Evolutionary conservation across 106 monocot genomes (phyloP), one percentile per base, ranked within the genome.

Genomic region (Apostasia shenzhenica): DNA sequence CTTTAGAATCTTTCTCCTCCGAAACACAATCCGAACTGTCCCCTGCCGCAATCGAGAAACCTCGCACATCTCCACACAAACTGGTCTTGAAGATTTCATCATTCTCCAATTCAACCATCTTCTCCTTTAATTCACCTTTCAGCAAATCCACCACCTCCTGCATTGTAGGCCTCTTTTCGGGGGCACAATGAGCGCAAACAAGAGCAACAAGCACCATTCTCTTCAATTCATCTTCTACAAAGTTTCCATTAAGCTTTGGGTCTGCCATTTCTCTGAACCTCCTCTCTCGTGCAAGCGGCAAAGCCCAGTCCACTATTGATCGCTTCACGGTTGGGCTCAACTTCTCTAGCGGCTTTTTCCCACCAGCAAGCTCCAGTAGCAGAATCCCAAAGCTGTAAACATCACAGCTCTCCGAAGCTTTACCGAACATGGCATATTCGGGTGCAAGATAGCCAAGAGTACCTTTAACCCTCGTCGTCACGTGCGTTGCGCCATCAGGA

Each of bases 301-400:
- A 78, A 14, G 78, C 84, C 88, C 88, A 88, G 2, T 87, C 87
- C 51, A 61, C 52, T 4, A 87, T 78, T 0, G 72, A 61, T 6
- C 53, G 62, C 62, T 80, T 83, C 45, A 45, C 10, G 1, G 57
- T 52, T 6, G 65, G 12, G 41, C 63, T 73, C 39, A 81, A 14
- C 62, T 79, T 88, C 67, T 81, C 81, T 14, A 83, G 48, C 3
- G 84, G 76, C 43, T 69, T 88, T 73, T 65, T 84, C 50, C 88
- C 88, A 55, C 81, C 84, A 6, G 70, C 81, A 14, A 88, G 81
- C 61, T 84, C 88, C 2, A 88, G 75, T 2, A 84, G 83, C 6
- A 88, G 76, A 48, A 84, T 76, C 0, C 84, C 88, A 59, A 81
- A 84, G 72, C 87, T 87, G 72, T 81, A 87, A 1, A 87, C 87